Base-by-base conservation (phyloP, 1,284 basidiomycete genomes). In the Boletus smithii region DNA sequence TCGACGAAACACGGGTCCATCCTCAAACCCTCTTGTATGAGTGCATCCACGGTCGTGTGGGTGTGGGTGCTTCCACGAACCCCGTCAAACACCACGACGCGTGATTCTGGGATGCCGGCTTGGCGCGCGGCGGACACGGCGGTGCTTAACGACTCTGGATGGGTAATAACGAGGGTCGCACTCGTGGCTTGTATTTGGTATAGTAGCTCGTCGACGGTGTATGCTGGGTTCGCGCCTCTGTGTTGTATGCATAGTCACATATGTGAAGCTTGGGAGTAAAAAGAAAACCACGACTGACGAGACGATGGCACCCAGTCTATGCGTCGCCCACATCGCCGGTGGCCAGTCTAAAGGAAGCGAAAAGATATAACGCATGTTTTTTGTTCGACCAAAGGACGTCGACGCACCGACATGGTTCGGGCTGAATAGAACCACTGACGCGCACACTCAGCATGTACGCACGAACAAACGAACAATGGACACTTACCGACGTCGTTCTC, bases 271-370 rank as follows among this genome's bases (percentile, higher is more conserved):
- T n/a, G n/a, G n/a, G n/a, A n/a, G n/a, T n/a, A n/a, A n/a, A n/a
- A n/a, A n/a, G 13, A 20, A 13, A 13, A 44, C 37, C 18, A 5
- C 22, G n/a, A 49, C 80, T 50, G 60, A 80, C 71, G 81, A 81
- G 56, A 84, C 72, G 36, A 85, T 74, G 3, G 70, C 88, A 22
- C 88, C 88, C 3, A 90, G 68, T 34, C 81, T 71, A 55, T 88
- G 85, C 3, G 73, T 63, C 3, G 84, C 86, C 87, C 87, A 90
- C 4, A 87, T 72, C 0, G 74, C 76, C 1, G 81, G 69, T 0
- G 82, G 79, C 56, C 88, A 91, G 60, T 91, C 88, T 86, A 26
- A 8, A 42, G 8, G n/a, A 3, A 16, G 14, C 14, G 3, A 18
- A 14, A 9, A 24, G 1, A 20, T 9, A 20, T 31, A 4, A 8